Conservation (phyloP, 441 rosid species). For the Lepidium campestre region DNA sequence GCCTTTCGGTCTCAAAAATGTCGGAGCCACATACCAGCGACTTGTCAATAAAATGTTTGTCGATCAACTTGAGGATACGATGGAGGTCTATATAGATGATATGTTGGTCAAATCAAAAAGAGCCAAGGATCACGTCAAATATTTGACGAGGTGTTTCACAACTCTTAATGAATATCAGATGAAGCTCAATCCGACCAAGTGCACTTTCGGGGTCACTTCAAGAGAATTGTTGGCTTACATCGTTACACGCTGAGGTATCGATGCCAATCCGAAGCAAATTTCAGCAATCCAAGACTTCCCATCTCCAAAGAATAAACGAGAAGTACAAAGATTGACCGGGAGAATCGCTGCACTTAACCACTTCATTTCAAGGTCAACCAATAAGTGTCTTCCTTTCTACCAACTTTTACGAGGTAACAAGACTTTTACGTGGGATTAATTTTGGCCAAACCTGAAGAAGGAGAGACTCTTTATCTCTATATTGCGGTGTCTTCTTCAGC, state of each 20-base stretch:
- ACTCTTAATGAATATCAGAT: background rate
- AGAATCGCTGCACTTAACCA: background rate
- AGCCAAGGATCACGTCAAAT: background rate
- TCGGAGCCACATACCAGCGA: background rate
- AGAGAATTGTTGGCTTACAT: background rate
- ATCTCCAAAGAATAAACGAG: background rate
- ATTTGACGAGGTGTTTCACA: background rate
- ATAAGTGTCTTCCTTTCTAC: background rate
- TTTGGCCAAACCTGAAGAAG: background rate
- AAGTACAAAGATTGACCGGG: background rate
- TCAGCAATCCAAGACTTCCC: background rate
- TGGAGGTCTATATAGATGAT: background rate
- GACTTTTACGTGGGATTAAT: background rate
- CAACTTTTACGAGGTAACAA: background rate
- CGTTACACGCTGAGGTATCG: background rate
- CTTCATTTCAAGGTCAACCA: background rate
- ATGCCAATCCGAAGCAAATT: background rate
- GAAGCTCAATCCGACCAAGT: background rate
- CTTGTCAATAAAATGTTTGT: background rate
- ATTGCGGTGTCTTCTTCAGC: background rate
- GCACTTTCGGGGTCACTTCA: background rate
- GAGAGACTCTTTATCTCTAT: background rate
- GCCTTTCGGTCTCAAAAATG: background rate
- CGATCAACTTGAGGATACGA: background rate
- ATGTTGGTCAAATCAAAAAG: background rate